Evolutionary conservation across 2,329 filamentous ascomycete genomes (phyloP), one percentile per base, ranked within the genome.

Genomic region (Ophiostoma montium): DNA sequence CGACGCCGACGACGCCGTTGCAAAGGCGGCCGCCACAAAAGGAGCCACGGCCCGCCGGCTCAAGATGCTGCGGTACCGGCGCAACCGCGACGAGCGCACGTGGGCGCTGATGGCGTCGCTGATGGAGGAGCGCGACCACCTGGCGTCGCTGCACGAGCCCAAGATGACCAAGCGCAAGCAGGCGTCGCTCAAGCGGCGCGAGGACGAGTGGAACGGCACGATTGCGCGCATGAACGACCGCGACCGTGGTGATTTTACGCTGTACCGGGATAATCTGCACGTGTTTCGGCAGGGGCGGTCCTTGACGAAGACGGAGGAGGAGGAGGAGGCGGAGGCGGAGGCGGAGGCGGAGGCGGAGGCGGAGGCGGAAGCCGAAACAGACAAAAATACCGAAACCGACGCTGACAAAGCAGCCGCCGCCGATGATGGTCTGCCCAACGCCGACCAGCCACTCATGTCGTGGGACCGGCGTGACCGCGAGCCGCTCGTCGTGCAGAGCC

Each of bases 381-480:
- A n/a, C n/a, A n/a, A n/a, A n/a, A n/a, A n/a, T n/a, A n/a, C n/a
- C n/a, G n/a, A n/a, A n/a, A n/a, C n/a, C n/a, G n/a, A n/a, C n/a
- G n/a, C n/a, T n/a, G n/a, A n/a, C n/a, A n/a, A n/a, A n/a, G n/a
- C n/a, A n/a, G n/a, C n/a, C n/a, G n/a, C n/a, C n/a, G n/a, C n/a
- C n/a, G n/a, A n/a, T n/a, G n/a, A n/a, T n/a, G n/a, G n/a, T n/a
- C n/a, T n/a, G n/a, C n/a, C n/a, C n/a, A n/a, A 42, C 23, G 3
- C 23, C 21, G 8, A 15, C 0, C 67, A 71, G 1, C 74, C 78
- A 0, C 57, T 71, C 1, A 62, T 90, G 3, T 57, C 70, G 23
- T 89, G 81, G 78, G 86, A 94, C 62, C 71, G 74, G 1, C 78
- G 88, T 15, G 65, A 69, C 2, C 79, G 77, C 57, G 86, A 94